Conservation (phyloP, 139 green algal genomes). For the Picochlorum sp. region DNA sequence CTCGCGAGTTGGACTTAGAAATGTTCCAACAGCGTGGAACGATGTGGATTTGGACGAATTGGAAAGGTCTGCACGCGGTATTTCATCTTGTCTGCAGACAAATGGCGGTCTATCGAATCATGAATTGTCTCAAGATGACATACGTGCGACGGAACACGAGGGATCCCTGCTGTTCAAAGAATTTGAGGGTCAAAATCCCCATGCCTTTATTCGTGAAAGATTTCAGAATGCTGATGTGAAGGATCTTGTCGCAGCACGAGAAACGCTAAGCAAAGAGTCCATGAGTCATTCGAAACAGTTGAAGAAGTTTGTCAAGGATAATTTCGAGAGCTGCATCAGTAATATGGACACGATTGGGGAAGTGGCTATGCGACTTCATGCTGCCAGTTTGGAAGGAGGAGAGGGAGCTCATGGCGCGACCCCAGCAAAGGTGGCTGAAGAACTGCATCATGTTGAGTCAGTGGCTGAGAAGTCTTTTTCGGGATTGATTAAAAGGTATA, state of each 20-base stretch:
- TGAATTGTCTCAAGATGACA: background rate
- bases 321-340: conserved; percentile 86
- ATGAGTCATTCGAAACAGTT: conserved; percentile 65
- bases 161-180: background rate
- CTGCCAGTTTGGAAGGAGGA: conserved; percentile 28
- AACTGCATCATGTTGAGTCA: conserved; percentile 29
- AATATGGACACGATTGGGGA: conserved; percentile 85
- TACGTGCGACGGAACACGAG: background rate
- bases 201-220: background rate
- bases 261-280: conserved; percentile 50
- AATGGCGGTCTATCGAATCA: background rate
- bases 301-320: conserved; percentile 77
- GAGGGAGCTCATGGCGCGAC: conserved; percentile 24
- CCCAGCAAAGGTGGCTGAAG: conserved; percentile 23
- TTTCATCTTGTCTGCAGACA: background rate
- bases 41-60: background rate
- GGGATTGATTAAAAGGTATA: conserved; percentile 42
- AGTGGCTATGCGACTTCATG: conserved; percentile 50
- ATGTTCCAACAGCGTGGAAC: no score
- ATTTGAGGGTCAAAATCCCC: background rate
- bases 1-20: no score
- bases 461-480: conserved; percentile 37
- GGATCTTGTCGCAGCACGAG: conserved; percentile 50
- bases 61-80: background rate
- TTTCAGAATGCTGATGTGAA: background rate